Conservation (phyloP, 192 early-diverging fungal species). For the Coemansia sp. region DNA sequence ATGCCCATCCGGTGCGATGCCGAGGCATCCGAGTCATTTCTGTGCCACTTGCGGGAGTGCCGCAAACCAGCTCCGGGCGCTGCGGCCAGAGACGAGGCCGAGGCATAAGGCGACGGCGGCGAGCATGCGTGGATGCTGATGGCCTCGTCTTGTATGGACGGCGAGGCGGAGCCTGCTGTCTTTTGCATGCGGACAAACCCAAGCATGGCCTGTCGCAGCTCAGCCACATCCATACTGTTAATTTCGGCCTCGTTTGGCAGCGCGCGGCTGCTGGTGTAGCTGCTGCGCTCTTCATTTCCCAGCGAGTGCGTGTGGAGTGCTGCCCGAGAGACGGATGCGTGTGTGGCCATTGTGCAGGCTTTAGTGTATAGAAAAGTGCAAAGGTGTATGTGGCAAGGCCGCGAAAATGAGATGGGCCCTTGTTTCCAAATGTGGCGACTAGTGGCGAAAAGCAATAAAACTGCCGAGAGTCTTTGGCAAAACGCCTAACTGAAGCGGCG, state of each 20-base stretch:
- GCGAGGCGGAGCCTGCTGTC: slow-evolving; percentile 13
- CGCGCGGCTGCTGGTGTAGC: slow-evolving; percentile 9
- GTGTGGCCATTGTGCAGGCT: slow-evolving; percentile 24
- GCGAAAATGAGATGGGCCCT: slow-evolving; percentile 2
- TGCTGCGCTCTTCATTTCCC: slow-evolving; percentile 1
- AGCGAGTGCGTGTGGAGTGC: slow-evolving; percentile 21
- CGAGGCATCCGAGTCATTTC: slow-evolving; percentile 20
- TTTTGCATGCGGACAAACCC: slow-evolving; percentile 29
- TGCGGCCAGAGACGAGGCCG: slow-evolving; percentile 21
- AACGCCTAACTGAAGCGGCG: not conserved
- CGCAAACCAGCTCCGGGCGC: not conserved
- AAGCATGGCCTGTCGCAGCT: slow-evolving; percentile 35
- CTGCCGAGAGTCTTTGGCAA: not conserved
- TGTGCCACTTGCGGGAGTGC: slow-evolving; percentile 23
- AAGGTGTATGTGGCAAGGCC: not conserved
- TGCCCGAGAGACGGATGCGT: slow-evolving; percentile 22
- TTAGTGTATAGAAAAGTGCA: slow-evolving; percentile 5
- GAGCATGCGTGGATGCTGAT: slow-evolving; percentile 15
- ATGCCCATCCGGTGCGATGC: slow-evolving; percentile 41
- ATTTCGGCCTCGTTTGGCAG: slow-evolving; percentile 47
- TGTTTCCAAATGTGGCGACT: slow-evolving; percentile 17
- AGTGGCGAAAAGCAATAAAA: slow-evolving; percentile 3
- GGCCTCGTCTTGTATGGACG: slow-evolving; percentile 10
- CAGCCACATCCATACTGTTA: slow-evolving; percentile 48
- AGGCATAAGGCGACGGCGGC: slow-evolving; percentile 22